Base-by-base conservation (phyloP, 2,329 filamentous ascomycete genomes). In the Trichoderma sp. region DNA sequence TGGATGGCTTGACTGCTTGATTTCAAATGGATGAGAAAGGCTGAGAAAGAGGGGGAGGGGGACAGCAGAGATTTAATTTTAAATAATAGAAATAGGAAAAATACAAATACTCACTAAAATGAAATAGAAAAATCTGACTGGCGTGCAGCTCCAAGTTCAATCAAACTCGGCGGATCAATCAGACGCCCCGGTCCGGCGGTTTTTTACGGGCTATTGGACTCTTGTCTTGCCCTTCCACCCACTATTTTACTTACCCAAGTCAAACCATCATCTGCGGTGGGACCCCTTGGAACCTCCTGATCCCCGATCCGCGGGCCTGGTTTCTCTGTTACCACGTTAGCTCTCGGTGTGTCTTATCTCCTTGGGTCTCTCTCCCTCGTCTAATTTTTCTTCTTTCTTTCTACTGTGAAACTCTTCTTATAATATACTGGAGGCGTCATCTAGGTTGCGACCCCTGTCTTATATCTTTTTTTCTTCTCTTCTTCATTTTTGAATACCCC, bases 271-370 rank as follows among this genome's bases (percentile, higher is more conserved):
- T 34, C 43, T 36, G 47, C 53, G 64, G 47, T 57, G 64, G 64
- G 64, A 67, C 50, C 64, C 64, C 43, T 57, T 57, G 47, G 47
- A 67, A 57, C 64, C 47, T 57, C 64, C 50, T 67, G 47, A 39
- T 58, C 64, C 64, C 64, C 64, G 64, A 57, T 67, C 64, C 64
- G 64, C 64, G 64, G 64, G 32, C 64, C 20, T 55, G 64, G 50
- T 67, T 67, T 55, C 32, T 57, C 50, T 67, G 26, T 67, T 28
- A 57, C 50, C 50, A 57, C 50, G 32, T 39, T 66, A 55, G n/a
- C 23, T 36, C 34, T 55, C 23, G 28, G 62, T 32, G 26, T 64
- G 39, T 64, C 62, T 64, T 34, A 67, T 58, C 64, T 43, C 39
- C 39, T 47, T 47, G 39, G 3, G 36, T 39, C 13, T 39, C 34